These are phyloP conservation scores for Vigna unguiculata DNA, from an alignment of 306 rosid species.

Conservation along the genomic window DNA sequence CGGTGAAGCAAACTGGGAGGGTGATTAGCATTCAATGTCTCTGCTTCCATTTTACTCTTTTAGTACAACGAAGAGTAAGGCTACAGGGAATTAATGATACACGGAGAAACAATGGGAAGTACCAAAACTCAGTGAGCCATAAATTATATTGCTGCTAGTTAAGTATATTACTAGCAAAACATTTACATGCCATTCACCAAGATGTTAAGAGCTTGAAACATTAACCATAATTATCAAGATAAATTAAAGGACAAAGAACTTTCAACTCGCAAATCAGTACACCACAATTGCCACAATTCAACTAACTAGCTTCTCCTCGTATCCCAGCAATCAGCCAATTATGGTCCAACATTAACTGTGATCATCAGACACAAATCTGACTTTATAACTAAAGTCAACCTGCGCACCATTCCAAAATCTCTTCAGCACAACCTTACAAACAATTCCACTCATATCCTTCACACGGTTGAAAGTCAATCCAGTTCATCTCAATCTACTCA, in stretches of 20 bases:
- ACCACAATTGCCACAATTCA: constrained; percentile 27
- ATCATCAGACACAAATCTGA: constrained; percentile 48
- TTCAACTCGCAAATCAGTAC: constrained; percentile 33
- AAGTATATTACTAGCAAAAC: constrained; percentile 23
- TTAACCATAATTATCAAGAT: constrained; percentile 21
- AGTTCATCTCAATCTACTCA: constrained; percentile 33
- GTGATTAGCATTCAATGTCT: constrained; percentile 40
- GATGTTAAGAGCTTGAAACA: constrained; percentile 33
- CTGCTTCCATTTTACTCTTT: constrained; percentile 66
- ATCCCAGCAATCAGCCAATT: constrained; percentile 22
- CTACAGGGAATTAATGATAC: constrained; percentile 40
- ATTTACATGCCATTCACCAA: constrained; percentile 21
- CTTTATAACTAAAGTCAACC: constrained; percentile 46
- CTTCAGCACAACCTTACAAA: constrained; percentile 19
- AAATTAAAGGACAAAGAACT: constrained; percentile 21
- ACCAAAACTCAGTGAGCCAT: constrained; percentile 45
- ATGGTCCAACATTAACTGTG: constrained; percentile 40
- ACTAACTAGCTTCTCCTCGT: constrained; percentile 33
- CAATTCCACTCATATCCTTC: constrained; percentile 29
- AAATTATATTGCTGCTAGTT: constrained; percentile 34
- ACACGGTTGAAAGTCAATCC: constrained; percentile 45
- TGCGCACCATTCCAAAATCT: constrained; percentile 41
- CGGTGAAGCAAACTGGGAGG: constrained; percentile 49
- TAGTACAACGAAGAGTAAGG: constrained; percentile 41
- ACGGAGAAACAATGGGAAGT: constrained; percentile 43